Base-by-base conservation (phyloP, 2,329 filamentous ascomycete species). In the Cercospora sp. region DNA sequence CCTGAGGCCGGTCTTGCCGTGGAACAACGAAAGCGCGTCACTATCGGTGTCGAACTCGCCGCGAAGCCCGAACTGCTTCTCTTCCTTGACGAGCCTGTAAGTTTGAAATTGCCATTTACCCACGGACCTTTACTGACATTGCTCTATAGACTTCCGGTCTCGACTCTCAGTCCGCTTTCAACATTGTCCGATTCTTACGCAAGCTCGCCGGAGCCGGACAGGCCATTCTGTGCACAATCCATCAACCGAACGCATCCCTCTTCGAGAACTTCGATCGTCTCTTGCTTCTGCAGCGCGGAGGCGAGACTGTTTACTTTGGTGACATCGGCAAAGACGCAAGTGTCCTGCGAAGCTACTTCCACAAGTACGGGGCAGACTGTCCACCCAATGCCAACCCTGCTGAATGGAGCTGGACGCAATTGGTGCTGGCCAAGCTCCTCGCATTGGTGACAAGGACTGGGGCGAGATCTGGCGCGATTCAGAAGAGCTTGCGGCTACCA, bases 191-290 rank as follows among this genome's bases (percentile, higher is more conserved):
- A 37, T 91, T 93, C 83, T 82, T 93, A n/a, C 88, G 88, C 74
- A 93, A 92, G 80, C 85, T 93, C 5, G 89, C 90, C 61, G 84
- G 86, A n/a, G 90, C 91, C 2, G 93, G 93, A 1, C 93, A 97
- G 77, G 93, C 93, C 9, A 93, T 97, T 73, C 85, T 97, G 3
- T 96, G 92, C 81, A 97, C 93, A 0, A 97, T 97, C 71, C 93
- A 97, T 78, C 93, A 97, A 78, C 93, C 93, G 1, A 94, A 93
- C 72, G 91, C 91, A 16, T 89, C 91, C 0, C 84, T 97, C 0
- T 97, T 97, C 73, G 91, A 95, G 79, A 90, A 93, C 79, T 97
- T 97, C 72, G 93, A 97, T 77, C 87, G 92, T 12, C 85, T 97
- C 1, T 82, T 97, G 5, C 85, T 97, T 2, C 85, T 97, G 2